Conservation (phyloP, 495 filamentous ascomycete genomes). For the Penicillium cataractarum region DNA sequence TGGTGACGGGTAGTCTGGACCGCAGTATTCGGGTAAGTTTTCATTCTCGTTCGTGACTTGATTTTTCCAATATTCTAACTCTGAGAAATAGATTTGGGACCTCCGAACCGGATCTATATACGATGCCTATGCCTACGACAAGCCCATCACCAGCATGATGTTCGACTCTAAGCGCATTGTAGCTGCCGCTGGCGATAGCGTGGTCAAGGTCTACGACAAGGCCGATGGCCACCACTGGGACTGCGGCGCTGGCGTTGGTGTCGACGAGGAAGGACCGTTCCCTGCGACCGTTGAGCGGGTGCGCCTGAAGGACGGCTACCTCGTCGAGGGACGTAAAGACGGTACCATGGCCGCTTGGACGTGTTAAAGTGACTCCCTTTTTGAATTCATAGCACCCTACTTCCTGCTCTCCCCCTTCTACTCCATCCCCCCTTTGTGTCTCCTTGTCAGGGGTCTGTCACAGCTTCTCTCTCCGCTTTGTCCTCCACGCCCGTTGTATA, state of each 20-base stretch:
- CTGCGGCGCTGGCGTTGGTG: conserved; percentile 79
- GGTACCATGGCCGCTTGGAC: conserved; percentile 92
- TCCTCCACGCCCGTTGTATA: conserved; percentile 29
- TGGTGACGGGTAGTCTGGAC: conserved; percentile 93
- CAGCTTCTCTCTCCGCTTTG: conserved; percentile 14
- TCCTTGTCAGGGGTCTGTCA: not conserved
- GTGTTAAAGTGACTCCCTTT: conserved; percentile 53
- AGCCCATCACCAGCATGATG: conserved; percentile 95
- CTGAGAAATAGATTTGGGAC: conserved; percentile 83
- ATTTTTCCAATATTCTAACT: conserved; percentile 1
- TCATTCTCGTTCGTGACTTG: not conserved
- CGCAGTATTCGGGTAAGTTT: conserved; percentile 86
- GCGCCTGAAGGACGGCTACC: conserved; percentile 89
- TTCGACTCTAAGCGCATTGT: conserved; percentile 93
- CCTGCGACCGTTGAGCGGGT: conserved; percentile 82
- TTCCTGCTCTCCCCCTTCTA: not conserved
- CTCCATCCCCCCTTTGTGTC: conserved; percentile 12
- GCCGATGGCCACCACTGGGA: conserved; percentile 95
- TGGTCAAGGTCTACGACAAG: conserved; percentile 98
- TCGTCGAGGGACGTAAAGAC: conserved; percentile 87
- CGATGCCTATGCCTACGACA: conserved; percentile 94
- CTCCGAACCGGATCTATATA: conserved; percentile 93
- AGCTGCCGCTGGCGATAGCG: conserved; percentile 84
- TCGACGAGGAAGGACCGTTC: conserved; percentile 61
- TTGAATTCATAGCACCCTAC: not conserved